Conservation (phyloP, 2,329 filamentous ascomycete species). For the Blastomyces gilchristii region DNA sequence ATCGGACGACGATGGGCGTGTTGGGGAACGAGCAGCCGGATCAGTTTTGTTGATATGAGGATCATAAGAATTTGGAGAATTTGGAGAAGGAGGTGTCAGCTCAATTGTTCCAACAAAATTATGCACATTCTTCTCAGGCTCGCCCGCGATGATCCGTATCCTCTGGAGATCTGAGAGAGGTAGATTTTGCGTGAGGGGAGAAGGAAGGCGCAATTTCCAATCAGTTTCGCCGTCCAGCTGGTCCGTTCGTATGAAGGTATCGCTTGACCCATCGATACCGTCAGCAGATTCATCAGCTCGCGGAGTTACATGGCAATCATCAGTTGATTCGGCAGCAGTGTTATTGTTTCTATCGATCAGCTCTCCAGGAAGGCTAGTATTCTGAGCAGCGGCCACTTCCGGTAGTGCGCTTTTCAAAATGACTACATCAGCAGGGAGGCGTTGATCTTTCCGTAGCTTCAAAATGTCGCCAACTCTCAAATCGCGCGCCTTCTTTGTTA, state of each 20-base stretch:
- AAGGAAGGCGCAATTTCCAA: slow-evolving; percentile 90
- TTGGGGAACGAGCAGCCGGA: background rate
- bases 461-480: slow-evolving; percentile 93
- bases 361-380: background rate
- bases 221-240: slow-evolving; percentile 97
- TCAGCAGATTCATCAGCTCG: slow-evolving; percentile 23
- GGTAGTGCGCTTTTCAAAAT: slow-evolving; percentile 61
- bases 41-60: slow-evolving; percentile 29
- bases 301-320: slow-evolving; percentile 12
- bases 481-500: slow-evolving; percentile 72
- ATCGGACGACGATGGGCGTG: slow-evolving; percentile 15
- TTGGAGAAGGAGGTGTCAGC: slow-evolving; percentile 48
- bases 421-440: slow-evolving; percentile 87
- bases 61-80: slow-evolving; percentile 36
- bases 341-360: background rate
- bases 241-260: slow-evolving; percentile 95
- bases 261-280: slow-evolving; percentile 46
- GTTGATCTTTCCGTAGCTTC: slow-evolving; percentile 81
- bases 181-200: slow-evolving; percentile 72
- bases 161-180: slow-evolving; percentile 57
- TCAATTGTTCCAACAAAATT: slow-evolving; percentile 88
- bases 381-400: background rate
- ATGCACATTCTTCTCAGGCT: slow-evolving; percentile 88
- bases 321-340: slow-evolving; percentile 11
- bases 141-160: slow-evolving; percentile 65